phyloP scores from a whole-genome alignment of 345 rosid species.

The Populus deltoides region DNA sequence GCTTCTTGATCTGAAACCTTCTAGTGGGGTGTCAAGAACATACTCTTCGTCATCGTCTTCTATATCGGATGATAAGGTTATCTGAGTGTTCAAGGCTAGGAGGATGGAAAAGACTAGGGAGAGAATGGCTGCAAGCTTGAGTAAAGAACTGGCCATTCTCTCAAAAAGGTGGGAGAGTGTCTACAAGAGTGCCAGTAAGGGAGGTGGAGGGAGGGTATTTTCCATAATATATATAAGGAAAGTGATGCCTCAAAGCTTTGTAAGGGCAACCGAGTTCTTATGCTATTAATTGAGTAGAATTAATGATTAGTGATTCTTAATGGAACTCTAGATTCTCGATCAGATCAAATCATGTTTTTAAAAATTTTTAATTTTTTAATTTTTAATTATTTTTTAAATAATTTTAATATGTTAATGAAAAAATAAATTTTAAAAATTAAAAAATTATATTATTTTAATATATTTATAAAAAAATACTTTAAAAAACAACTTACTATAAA shows the following conservation, averaged over 20 bases:
- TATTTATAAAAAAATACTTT: too few relatives aligned
- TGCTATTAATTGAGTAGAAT: neutral
- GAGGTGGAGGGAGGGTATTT: conserved; percentile 20
- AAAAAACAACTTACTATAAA: accelerated
- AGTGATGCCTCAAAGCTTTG: neutral
- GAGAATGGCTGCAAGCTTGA: conserved; percentile 28
- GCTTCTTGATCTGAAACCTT: conserved; percentile 27
- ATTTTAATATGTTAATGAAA: too few relatives aligned
- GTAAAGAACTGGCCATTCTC: conserved; percentile 22
- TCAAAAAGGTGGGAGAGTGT: neutral
- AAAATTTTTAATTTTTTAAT: too few relatives aligned
- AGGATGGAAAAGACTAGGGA: neutral
- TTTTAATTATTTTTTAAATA: too few relatives aligned
- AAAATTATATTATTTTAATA: too few relatives aligned
- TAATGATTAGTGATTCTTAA: neutral
- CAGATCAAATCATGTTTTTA: too few relatives aligned
- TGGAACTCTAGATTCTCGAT: conserved; percentile 23
- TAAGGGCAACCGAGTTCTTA: neutral
- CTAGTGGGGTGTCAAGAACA: conserved; percentile 33
- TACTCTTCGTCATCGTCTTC: conserved; percentile 34
- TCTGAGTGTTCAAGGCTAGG: conserved; percentile 2
- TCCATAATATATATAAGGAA: conserved; percentile 10
- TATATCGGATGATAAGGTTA: neutral
- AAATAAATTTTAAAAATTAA: too few relatives aligned
- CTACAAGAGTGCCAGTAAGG: neutral